Base-by-base conservation (phyloP, 805 yeast species). In the Teunomyces atbi region DNA sequence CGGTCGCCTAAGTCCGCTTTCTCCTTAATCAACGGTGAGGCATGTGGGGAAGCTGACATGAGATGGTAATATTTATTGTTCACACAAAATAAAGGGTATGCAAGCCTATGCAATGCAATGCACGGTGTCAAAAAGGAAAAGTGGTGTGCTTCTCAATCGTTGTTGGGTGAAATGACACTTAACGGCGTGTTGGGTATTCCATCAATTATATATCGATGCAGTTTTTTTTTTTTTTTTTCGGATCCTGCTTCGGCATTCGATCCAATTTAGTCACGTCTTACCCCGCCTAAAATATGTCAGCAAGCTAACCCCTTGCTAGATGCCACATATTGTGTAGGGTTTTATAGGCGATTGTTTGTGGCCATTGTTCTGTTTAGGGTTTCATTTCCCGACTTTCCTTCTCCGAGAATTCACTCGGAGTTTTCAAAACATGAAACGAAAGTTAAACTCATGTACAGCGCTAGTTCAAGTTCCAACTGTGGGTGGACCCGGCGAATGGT, bases 1-100 rank as follows among this genome's bases (percentile, higher is more conserved):
- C 48, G 50, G 28, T 58, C 57, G 12, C 56, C 62, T 32, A 59
- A 45, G 18, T 32, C 43, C 8, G 35, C 16, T 18, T 36, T 37
- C 20, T 45, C 40, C 19, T 20, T 8, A 27, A 33, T 27, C 23
- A 28, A 21, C 15, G 35, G 27, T 7, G 42, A 39, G 6, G 27
- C 26, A 10, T 34, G 37, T 12, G 19, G 20, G 21, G 37, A 34
- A 13, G 18, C 10, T 13, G 18, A n/a, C 33, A 30, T 30, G 18
- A 13, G 11, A 29, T n/a, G n/a, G 10, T 29, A 29, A n/a, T n/a
- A n/a, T n/a, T n/a, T n/a, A n/a, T n/a, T n/a, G n/a, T n/a, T n/a
- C n/a, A n/a, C n/a, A n/a, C n/a, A n/a, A n/a, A n/a, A n/a, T n/a
- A n/a, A n/a, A 21, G 2, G 26, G 10, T 1, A 23, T 7, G 26